Conservation (phyloP, 257 asterid species). For the Ligustrum vulgare region DNA sequence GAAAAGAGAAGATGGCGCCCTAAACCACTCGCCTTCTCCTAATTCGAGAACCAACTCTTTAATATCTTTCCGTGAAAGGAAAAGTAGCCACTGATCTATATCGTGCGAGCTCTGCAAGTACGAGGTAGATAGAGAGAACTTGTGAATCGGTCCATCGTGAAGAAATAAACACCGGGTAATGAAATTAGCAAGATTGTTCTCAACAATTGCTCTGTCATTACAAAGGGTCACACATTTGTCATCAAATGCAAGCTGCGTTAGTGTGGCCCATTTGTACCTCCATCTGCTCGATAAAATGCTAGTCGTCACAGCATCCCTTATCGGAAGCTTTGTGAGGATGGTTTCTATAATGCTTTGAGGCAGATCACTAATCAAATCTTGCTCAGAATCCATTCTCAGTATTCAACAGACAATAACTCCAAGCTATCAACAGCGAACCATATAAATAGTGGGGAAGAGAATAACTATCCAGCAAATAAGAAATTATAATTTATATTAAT, state of each 20-base stretch:
- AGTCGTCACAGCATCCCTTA: conserved; percentile 73
- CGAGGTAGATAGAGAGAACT: conserved; percentile 55
- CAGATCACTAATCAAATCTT: conserved; percentile 73
- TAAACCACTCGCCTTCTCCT: too few relatives aligned
- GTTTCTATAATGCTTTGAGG: conserved; percentile 79
- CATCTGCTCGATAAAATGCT: conserved; percentile 67
- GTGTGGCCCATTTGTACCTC: conserved; percentile 84
- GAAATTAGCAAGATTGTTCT: conserved; percentile 44
- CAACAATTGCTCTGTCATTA: conserved; percentile 28
- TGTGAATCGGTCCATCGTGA: conserved; percentile 86
- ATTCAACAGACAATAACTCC: conserved; percentile 21
- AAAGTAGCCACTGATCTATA: conserved; percentile 88
- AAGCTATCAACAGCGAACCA: conserved; percentile 13
- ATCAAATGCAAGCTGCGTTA: conserved; percentile 66
- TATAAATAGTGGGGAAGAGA: too few relatives aligned
- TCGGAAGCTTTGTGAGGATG: conserved; percentile 72
- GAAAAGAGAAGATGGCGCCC: too few relatives aligned
- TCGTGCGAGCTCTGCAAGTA: conserved; percentile 51
- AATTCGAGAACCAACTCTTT: conserved; percentile 19
- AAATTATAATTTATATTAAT: not conserved
- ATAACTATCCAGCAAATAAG: not conserved
- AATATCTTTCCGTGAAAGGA: conserved; percentile 66
- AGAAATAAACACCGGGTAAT: conserved; percentile 63
- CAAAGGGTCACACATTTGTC: conserved; percentile 46
- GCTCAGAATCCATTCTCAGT: conserved; percentile 45